phyloP scores from a whole-genome alignment of 2,329 filamentous ascomycete species.

The Nectriaceae sp. region DNA sequence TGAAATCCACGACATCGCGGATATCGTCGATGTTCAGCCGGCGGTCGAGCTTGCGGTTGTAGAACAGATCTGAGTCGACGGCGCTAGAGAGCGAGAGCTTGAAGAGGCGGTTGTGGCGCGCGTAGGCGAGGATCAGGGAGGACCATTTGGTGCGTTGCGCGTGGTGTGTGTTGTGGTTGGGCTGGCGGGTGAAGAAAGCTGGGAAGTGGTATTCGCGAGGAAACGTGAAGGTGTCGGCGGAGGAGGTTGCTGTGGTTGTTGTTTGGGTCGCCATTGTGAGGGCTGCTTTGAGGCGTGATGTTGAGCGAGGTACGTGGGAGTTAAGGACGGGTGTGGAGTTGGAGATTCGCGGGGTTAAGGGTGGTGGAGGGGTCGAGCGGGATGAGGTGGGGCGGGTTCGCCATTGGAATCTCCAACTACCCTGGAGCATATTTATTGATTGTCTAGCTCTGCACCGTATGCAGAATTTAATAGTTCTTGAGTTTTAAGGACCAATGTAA shows the following conservation, averaged over 20 bases:
- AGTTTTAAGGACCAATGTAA: too few relatives aligned
- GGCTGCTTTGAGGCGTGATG: not conserved
- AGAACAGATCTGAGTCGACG: slow-evolving; percentile 55
- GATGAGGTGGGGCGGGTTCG: not conserved
- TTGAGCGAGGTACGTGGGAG: slow-evolving; percentile 2
- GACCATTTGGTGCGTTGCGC: slow-evolving; percentile 85
- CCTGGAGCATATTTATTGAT: too few relatives aligned
- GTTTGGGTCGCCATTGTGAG: not conserved
- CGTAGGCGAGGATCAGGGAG: slow-evolving; percentile 81
- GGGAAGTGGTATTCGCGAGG: slow-evolving; percentile 74
- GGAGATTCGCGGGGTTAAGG: not conserved
- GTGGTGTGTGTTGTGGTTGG: slow-evolving; percentile 71
- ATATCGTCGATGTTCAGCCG: slow-evolving; percentile 53
- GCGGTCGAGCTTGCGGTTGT: slow-evolving; percentile 56
- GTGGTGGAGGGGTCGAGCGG: not conserved
- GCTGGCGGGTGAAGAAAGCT: slow-evolving; percentile 82
- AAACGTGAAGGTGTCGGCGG: slow-evolving; percentile 49
- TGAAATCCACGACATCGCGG: slow-evolving; percentile 59
- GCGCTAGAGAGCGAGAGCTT: slow-evolving; percentile 65
- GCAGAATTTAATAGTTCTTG: too few relatives aligned
- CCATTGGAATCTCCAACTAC: too few relatives aligned
- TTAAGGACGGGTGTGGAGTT: not conserved
- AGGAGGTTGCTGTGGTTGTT: slow-evolving; percentile 6
- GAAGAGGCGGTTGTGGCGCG: slow-evolving; percentile 74
- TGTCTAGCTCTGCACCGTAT: too few relatives aligned